Conservation (phyloP, 169 alveolate species). For the Cryptosporidium tyzzeri region DNA sequence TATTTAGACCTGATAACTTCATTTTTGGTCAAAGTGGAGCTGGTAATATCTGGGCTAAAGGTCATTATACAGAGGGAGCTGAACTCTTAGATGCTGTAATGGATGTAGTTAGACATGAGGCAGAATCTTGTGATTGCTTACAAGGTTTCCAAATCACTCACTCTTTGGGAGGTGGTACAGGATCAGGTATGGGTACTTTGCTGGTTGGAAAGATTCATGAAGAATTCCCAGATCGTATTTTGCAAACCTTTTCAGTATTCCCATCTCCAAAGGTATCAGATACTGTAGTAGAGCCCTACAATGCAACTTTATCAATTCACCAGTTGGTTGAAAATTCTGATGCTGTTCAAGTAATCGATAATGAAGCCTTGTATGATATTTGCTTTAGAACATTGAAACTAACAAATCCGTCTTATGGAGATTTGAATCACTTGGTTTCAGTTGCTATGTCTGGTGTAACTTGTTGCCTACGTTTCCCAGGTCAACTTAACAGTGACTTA, state of each 20-base stretch:
- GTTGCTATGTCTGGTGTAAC: conserved; percentile 99
- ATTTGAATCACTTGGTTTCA: conserved; percentile 95
- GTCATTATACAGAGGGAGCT: conserved; percentile 99
- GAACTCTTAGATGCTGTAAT: conserved; percentile 97
- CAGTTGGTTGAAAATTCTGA: conserved; percentile 98
- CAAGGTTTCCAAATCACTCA: conserved; percentile 98
- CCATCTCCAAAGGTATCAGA: conserved; percentile 99
- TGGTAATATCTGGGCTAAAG: conserved; percentile 99
- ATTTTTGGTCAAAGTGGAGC: conserved; percentile 99
- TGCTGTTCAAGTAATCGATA: conserved; percentile 97
- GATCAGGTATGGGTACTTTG: conserved; percentile 99
- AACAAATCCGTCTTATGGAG: conserved; percentile 99
- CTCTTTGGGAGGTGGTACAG: conserved; percentile 99
- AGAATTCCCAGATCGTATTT: conserved; percentile 98
- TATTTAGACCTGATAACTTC: conserved; percentile 98
- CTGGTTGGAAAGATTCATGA: conserved; percentile 96
- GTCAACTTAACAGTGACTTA: conserved; percentile 95
- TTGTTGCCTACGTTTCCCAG: conserved; percentile 97
- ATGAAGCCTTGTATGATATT: conserved; percentile 98
- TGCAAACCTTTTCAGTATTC: conserved; percentile 98
- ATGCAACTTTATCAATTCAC: conserved; percentile 97
- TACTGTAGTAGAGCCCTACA: conserved; percentile 99
- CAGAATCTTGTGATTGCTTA: conserved; percentile 98
- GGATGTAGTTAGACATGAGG: conserved; percentile 98
- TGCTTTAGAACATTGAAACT: conserved; percentile 98